These are phyloP conservation scores for Cryomyces minteri DNA, from an alignment of 495 filamentous ascomycete species.

Conservation along the genomic window DNA sequence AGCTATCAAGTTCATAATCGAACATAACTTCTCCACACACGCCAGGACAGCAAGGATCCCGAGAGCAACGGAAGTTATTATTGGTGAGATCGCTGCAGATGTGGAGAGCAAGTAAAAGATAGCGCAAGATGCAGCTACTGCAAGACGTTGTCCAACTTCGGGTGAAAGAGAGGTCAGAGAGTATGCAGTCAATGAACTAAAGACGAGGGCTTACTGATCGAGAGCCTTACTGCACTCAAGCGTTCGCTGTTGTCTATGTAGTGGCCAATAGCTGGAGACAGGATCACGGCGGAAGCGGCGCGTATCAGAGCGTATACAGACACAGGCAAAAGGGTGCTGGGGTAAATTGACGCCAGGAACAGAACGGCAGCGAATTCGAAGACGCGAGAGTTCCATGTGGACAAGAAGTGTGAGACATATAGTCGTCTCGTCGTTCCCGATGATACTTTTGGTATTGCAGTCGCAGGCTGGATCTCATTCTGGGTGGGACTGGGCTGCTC, in stretches of 20 bases:
- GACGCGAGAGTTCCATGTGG: constrained; percentile 51
- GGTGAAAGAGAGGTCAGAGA: too few species aligned
- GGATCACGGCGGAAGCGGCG: constrained; percentile 11
- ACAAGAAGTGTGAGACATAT: constrained; percentile 44
- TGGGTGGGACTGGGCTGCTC: too few species aligned
- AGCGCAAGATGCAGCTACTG: constrained; percentile 7
- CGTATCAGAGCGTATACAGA: constrained; percentile 18
- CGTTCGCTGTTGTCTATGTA: constrained; percentile 9
- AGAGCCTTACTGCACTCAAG: constrained; percentile 9
- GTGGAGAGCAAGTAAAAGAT: constrained; percentile 1
- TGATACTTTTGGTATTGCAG: too few species aligned
- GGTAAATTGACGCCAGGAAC: constrained; percentile 34
- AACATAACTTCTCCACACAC: constrained; percentile 36
- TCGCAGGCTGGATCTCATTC: too few species aligned
- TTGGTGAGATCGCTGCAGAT: constrained; percentile 19
- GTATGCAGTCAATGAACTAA: too few species aligned
- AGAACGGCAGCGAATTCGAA: constrained; percentile 50
- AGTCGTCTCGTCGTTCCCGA: constrained; percentile 6
- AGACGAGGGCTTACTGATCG: constrained; percentile 2
- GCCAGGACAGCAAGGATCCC: constrained; percentile 28
- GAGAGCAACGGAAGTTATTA: constrained; percentile 18
- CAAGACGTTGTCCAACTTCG: constrained; percentile 4
- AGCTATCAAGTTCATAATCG: constrained; percentile 37
- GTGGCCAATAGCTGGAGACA: constrained; percentile 6
- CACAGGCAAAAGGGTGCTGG: constrained; percentile 2